These are phyloP conservation scores for Lepidium sativum DNA, from an alignment of 345 rosid genomes.

Conservation along the genomic window DNA sequence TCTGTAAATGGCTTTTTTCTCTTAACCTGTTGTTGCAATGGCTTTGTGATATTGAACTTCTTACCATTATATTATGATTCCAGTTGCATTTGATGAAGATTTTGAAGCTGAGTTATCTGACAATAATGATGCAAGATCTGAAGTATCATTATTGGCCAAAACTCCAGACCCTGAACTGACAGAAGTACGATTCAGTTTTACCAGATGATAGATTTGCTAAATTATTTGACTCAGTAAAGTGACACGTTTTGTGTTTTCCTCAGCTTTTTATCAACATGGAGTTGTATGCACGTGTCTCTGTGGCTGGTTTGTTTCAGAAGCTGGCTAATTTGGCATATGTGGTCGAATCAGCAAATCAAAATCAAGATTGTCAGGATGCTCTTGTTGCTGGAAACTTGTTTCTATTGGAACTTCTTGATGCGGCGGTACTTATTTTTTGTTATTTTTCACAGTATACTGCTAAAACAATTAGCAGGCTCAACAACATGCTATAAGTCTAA, in stretches of 20 bases:
- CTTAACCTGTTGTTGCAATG: background rate
- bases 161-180: conserved; percentile 71
- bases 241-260: conserved; percentile 13
- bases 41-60: background rate
- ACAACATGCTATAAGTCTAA: background rate
- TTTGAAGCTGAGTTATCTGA: conserved; percentile 88
- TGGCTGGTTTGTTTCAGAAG: conserved; percentile 68
- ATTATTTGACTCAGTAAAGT: background rate
- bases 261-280: conserved; percentile 89
- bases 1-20: conserved; percentile 23
- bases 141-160: conserved; percentile 64
- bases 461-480: background rate
- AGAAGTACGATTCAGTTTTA: conserved; percentile 45
- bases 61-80: background rate
- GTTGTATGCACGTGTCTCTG: conserved; percentile 89
- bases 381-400: conserved; percentile 71
- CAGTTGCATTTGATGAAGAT: conserved; percentile 98
- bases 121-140: conserved; percentile 69
- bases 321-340: conserved; percentile 49
- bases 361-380: conserved; percentile 42
- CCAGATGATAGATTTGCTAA: background rate
- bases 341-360: conserved; percentile 38
- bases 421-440: conserved; percentile 52
- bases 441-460: background rate
- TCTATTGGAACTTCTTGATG: conserved; percentile 77